A percentile compares a stretch with the other conserved stretches of the same genome.
Evolutionary conservation across 371 early-diverging fungal species (phyloP).

Genomic region (Rhizopus sp.): DNA sequence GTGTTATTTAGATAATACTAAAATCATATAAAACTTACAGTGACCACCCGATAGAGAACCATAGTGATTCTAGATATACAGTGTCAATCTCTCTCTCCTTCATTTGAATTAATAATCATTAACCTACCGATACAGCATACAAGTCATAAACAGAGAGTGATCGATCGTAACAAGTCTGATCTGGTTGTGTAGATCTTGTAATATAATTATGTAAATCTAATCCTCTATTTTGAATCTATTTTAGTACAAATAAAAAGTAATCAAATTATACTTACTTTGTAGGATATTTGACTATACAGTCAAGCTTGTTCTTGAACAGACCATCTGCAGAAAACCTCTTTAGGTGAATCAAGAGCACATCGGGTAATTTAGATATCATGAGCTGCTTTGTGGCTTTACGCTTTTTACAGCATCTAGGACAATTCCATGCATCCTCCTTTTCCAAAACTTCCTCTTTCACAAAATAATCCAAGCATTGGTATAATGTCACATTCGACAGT

Average conservation of each 20-base stretch:
- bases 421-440: constrained; percentile 88
- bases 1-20: constrained; percentile 13
- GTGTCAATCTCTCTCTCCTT: no score
- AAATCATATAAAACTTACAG: constrained; percentile 44
- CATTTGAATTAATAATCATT: neutral
- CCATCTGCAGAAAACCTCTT: constrained; percentile 95
- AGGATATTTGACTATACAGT: constrained; percentile 86
- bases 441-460: constrained; percentile 84
- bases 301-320: constrained; percentile 91
- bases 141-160: constrained; percentile 69
- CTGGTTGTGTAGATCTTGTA: constrained; percentile 32
- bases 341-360: constrained; percentile 87
- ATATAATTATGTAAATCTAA: constrained; percentile 40
- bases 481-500: constrained; percentile 52
- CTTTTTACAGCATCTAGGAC: constrained; percentile 80
- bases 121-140: constrained; percentile 84
- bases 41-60: constrained; percentile 93
- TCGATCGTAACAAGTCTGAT: constrained; percentile 15
- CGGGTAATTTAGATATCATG: constrained; percentile 80
- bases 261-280: constrained; percentile 38
- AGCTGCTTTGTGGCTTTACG: constrained; percentile 79
- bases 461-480: constrained; percentile 86
- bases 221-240: constrained; percentile 21
- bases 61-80: constrained; percentile 88
- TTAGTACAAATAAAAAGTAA: no score